phyloP scores from a whole-genome alignment of 2,329 filamentous ascomycete species.

The Aureobasidium subglaciale region DNA sequence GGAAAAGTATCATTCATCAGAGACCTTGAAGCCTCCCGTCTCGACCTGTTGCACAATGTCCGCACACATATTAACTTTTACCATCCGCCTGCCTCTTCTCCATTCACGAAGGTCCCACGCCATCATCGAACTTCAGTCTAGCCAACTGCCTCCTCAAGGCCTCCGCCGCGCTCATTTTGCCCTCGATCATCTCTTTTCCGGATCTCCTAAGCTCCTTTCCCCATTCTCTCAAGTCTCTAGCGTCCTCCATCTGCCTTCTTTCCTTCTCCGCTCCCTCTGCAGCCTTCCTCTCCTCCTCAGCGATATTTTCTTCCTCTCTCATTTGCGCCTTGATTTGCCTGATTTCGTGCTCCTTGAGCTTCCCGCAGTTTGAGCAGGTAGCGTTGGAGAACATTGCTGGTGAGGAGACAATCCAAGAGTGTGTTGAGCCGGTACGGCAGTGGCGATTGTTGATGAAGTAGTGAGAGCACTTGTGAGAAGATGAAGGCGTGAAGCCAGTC shows the following conservation, averaged over 20 bases:
- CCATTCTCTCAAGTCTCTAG: neutral
- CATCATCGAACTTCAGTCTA: neutral
- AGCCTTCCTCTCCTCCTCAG: neutral
- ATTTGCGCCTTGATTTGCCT: neutral
- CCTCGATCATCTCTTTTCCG: neutral
- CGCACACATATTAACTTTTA: neutral
- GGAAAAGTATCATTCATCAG: too few species aligned
- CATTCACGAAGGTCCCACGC: neutral
- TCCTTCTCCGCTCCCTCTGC: neutral
- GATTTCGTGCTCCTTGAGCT: neutral
- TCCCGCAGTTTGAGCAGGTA: neutral
- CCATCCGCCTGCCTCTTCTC: neutral
- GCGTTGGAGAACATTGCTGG: neutral
- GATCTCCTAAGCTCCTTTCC: neutral
- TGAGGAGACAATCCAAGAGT: neutral
- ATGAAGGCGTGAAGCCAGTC: neutral
- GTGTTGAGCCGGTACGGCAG: neutral
- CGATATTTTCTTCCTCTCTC: neutral
- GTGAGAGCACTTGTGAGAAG: neutral
- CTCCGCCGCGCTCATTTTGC: neutral
- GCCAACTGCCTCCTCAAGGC: slow-evolving; percentile 1
- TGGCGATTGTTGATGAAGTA: neutral
- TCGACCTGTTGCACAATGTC: too few species aligned
- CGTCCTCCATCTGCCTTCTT: neutral
- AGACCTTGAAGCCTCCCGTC: too few species aligned